Conservation (phyloP, 305 asterid genomes). For the Rubia peregrina region DNA sequence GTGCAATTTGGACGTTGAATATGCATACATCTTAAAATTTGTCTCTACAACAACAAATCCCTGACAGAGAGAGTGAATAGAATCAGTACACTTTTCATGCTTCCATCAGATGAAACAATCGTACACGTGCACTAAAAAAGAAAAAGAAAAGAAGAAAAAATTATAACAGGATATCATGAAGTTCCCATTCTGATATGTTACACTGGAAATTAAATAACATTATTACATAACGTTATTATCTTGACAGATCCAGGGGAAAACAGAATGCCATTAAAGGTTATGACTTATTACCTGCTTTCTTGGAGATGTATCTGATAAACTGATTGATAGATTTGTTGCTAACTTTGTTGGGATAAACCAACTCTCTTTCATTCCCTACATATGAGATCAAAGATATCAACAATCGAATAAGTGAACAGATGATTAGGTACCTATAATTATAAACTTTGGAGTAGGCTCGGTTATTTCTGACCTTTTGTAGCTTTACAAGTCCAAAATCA, state of each 20-base stretch:
- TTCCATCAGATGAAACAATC: neutral
- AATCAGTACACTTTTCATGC: neutral
- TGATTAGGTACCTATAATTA: neutral
- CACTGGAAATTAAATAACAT: neutral
- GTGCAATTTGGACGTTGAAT: conserved; percentile 85
- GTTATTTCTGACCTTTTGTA: conserved; percentile 64
- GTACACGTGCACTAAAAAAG: neutral
- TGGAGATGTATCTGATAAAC: conserved; percentile 64
- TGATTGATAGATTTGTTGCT: conserved; percentile 91
- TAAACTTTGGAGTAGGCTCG: conserved; percentile 4
- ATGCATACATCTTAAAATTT: conserved; percentile 86
- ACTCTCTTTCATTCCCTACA: conserved; percentile 85
- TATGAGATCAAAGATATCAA: conserved; percentile 20
- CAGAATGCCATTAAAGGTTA: neutral
- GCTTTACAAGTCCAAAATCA: conserved; percentile 87
- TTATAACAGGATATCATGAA: neutral
- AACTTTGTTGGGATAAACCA: conserved; percentile 97
- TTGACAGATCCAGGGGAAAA: neutral
- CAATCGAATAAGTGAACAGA: neutral
- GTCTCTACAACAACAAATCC: conserved; percentile 97
- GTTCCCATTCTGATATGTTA: neutral
- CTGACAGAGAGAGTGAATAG: conserved; percentile 32
- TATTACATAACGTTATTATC: neutral
- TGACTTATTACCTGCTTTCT: conserved; percentile 39
- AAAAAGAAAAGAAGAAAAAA: neutral